Percentiles rank a stretch among this genome's conserved stretches.
phyloP scores from a whole-genome alignment of 164 flowering plant genomes.

The Berberis thunbergii region DNA sequence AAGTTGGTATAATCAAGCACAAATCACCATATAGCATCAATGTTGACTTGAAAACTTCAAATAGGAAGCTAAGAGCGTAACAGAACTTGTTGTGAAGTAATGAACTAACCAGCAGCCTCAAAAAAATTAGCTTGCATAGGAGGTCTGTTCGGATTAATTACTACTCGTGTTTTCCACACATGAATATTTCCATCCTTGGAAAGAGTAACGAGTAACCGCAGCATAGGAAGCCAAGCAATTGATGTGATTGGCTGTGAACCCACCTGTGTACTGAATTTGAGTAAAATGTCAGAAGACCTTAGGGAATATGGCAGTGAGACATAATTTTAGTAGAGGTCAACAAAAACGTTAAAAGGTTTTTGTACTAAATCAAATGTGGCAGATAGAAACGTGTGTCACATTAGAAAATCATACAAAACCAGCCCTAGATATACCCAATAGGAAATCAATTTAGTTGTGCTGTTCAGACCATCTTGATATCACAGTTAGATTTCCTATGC shows the following conservation, averaged over 20 bases:
- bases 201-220: conserved; percentile 71
- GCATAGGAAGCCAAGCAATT: conserved; percentile 72
- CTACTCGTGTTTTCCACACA: conserved; percentile 85
- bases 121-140: conserved; percentile 90
- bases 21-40: not conserved
- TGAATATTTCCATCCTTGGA: conserved; percentile 91
- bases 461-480: too few species aligned
- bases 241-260: conserved; percentile 89
- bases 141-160: conserved; percentile 75
- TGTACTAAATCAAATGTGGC: too few species aligned
- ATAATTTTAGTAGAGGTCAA: not conserved
- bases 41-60: not conserved
- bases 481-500: too few species aligned
- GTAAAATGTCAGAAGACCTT: conserved; percentile 8
- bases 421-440: too few species aligned
- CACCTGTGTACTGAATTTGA: conserved; percentile 67
- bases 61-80: not conserved
- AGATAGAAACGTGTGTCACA: too few species aligned
- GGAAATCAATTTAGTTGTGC: too few species aligned
- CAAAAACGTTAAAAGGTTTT: not conserved
- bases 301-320: not conserved
- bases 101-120: conserved; percentile 81
- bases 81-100: not conserved
- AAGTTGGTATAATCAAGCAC: not conserved
- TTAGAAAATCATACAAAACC: too few species aligned